These are phyloP conservation scores for Yamadazyma endophytica DNA, from an alignment of 805 yeast genomes.

Conservation along the genomic window DNA sequence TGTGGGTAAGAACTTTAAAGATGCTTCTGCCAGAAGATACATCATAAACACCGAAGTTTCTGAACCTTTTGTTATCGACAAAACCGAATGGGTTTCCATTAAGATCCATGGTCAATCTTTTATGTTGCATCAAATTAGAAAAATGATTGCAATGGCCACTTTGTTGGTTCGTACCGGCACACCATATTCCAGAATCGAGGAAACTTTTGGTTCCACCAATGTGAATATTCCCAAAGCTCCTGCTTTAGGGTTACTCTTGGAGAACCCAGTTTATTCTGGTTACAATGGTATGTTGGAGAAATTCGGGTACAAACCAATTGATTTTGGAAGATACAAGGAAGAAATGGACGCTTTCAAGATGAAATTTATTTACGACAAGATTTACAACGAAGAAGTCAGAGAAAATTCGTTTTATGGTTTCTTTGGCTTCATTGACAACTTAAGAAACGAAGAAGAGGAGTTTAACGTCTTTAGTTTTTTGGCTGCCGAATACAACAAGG, in stretches of 20 bases:
- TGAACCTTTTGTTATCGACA: constrained; percentile 87
- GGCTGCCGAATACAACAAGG: constrained; percentile 36
- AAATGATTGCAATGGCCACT: constrained; percentile 95
- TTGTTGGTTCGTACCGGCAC: constrained; percentile 82
- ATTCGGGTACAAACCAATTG: constrained; percentile 73
- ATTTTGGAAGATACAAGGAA: constrained; percentile 58
- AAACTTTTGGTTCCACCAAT: constrained; percentile 70
- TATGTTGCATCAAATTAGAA: constrained; percentile 96
- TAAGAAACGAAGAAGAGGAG: constrained; percentile 45
- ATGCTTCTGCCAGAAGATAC: constrained; percentile 77
- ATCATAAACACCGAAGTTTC: constrained; percentile 78
- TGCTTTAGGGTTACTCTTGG: constrained; percentile 85
- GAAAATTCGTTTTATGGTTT: constrained; percentile 90
- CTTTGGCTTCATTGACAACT: constrained; percentile 84
- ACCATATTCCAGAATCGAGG: constrained; percentile 68
- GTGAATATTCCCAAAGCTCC: constrained; percentile 97
- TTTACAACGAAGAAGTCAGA: constrained; percentile 82
- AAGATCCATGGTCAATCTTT: constrained; percentile 98
- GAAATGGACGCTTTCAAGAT: constrained; percentile 84
- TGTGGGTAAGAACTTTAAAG: constrained; percentile 74
- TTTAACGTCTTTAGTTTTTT: constrained; percentile 60
- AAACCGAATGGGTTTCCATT: constrained; percentile 93
- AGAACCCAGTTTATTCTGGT: constrained; percentile 86
- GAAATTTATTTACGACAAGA: constrained; percentile 86
- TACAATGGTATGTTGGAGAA: constrained; percentile 68